Evolutionary conservation across 192 early-diverging fungal genomes (phyloP).

Genomic region (Entomortierella chlamydospora): DNA sequence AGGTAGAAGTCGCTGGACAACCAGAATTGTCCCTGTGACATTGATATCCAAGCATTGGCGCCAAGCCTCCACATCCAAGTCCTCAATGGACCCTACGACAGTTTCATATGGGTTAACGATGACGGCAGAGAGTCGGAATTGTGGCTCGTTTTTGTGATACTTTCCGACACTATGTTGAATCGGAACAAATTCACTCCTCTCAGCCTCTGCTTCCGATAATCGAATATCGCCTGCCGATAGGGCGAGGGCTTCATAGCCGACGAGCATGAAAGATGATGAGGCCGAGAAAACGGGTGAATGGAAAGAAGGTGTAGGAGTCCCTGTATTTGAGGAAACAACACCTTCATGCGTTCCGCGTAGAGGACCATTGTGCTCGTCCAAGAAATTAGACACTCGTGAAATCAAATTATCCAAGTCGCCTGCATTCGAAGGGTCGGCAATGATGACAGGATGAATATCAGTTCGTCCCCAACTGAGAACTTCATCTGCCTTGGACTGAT

Average conservation of each 20-base stretch:
- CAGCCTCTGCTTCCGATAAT: too few species aligned
- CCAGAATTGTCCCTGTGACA: constrained; percentile 4
- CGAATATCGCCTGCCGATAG: not conserved
- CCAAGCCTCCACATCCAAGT: constrained; percentile 1
- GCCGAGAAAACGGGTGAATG: not conserved
- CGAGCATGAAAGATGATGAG: constrained; percentile 10
- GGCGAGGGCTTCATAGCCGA: not conserved
- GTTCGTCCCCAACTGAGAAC: constrained; percentile 2
- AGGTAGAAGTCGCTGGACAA: constrained; percentile 1
- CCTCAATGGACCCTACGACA: not conserved
- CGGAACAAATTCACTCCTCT: too few species aligned
- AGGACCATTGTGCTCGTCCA: not conserved
- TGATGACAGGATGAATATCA: constrained; percentile 3
- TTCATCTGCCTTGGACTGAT: constrained; percentile 1
- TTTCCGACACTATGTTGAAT: not conserved
- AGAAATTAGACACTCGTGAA: not conserved
- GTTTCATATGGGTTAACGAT: constrained; percentile 1
- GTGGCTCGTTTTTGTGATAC: not conserved
- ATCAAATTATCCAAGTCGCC: not conserved
- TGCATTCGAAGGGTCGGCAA: not conserved
- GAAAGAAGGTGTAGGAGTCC: not conserved
- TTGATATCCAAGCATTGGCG: constrained; percentile 12
- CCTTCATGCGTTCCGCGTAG: not conserved
- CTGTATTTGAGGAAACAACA: not conserved
- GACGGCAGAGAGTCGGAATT: constrained; percentile 6